phyloP scores from a whole-genome alignment of 2,329 filamentous ascomycete genomes.

The Cytospora mali region DNA sequence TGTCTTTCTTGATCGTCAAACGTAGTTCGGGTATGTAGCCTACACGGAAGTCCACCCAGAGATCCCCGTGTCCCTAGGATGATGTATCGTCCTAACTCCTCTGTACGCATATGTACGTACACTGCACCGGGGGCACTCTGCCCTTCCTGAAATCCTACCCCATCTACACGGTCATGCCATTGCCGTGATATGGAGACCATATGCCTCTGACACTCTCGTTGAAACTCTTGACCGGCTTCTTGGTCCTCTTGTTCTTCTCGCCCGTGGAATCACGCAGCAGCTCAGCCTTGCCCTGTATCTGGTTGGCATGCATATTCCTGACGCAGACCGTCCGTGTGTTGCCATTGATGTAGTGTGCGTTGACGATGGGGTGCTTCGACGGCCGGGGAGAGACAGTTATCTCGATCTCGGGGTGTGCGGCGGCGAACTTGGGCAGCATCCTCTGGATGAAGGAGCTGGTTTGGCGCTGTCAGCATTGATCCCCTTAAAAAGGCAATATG shows the following conservation, averaged over 20 bases:
- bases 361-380: slow-evolving; percentile 84
- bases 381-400: slow-evolving; percentile 89
- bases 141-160: not conserved
- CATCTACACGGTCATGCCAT: slow-evolving; percentile 54
- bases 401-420: slow-evolving; percentile 83
- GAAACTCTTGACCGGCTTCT: slow-evolving; percentile 66
- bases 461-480: slow-evolving; percentile 15
- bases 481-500: not conserved
- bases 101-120: not conserved
- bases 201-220: slow-evolving; percentile 69
- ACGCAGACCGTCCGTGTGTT: slow-evolving; percentile 84
- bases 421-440: slow-evolving; percentile 75
- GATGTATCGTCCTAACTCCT: not conserved
- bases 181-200: slow-evolving; percentile 71
- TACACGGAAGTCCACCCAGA: slow-evolving; percentile 2
- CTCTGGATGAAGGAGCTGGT: slow-evolving; percentile 78
- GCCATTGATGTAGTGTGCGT: slow-evolving; percentile 92
- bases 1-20: slow-evolving; percentile 1
- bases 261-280: slow-evolving; percentile 74
- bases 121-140: not conserved
- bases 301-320: slow-evolving; percentile 76
- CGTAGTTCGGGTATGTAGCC: slow-evolving; percentile 15
- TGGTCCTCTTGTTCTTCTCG: slow-evolving; percentile 67
- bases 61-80: not conserved
- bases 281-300: slow-evolving; percentile 80